These are phyloP conservation scores for Parafenestella ontariensis DNA, from an alignment of 2,329 filamentous ascomycete species.

Conservation along the genomic window DNA sequence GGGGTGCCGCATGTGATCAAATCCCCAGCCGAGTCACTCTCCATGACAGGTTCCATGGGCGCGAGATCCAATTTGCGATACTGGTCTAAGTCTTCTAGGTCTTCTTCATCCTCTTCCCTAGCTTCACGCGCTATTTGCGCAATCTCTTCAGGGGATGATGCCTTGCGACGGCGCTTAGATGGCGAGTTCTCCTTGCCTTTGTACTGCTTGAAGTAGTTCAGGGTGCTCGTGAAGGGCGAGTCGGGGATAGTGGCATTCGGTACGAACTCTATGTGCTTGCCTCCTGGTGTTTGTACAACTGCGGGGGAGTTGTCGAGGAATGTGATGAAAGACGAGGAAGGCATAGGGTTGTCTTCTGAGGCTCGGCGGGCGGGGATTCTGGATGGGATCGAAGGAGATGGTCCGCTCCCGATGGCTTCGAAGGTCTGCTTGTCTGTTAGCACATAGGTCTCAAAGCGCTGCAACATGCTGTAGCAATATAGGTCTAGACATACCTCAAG, in stretches of 20 bases:
- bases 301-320: neutral
- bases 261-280: slow-evolving; percentile 13
- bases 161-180: slow-evolving; percentile 25
- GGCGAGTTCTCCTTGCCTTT: slow-evolving; percentile 19
- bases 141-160: slow-evolving; percentile 29
- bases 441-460: neutral
- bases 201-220: slow-evolving; percentile 27
- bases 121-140: slow-evolving; percentile 20
- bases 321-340: neutral
- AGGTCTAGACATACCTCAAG: neutral
- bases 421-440: slow-evolving; percentile 1
- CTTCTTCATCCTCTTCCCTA: slow-evolving; percentile 10
- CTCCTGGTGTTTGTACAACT: neutral
- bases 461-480: neutral
- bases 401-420: neutral
- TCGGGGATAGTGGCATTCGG: slow-evolving; percentile 6
- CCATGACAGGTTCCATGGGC: slow-evolving; percentile 27
- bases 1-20: slow-evolving; percentile 21
- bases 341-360: neutral
- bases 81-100: slow-evolving; percentile 10
- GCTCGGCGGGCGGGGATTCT: neutral
- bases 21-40: slow-evolving; percentile 17
- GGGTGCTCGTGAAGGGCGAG: slow-evolving; percentile 24
- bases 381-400: neutral
- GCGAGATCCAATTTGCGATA: slow-evolving; percentile 31